These are phyloP conservation scores for Metarhizium brunneum DNA, from an alignment of 2,329 filamentous ascomycete species.

Conservation along the genomic window DNA sequence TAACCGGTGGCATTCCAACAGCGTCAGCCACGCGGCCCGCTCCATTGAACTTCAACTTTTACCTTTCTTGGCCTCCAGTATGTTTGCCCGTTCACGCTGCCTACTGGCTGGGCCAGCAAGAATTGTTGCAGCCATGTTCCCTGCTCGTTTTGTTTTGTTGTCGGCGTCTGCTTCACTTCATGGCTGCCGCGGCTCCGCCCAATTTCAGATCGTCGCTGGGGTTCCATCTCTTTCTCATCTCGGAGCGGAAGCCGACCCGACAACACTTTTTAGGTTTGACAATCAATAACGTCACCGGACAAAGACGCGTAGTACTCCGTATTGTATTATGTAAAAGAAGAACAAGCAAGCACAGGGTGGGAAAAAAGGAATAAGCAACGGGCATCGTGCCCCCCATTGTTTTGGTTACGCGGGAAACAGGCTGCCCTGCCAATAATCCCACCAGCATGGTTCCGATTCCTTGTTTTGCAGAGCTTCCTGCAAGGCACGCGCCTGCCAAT, in stretches of 20 bases:
- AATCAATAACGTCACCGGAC: neutral
- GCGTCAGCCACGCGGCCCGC: neutral
- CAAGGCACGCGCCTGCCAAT: neutral
- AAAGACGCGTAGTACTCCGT: too few species aligned
- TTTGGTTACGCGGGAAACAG: neutral
- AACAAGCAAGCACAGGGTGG: too few species aligned
- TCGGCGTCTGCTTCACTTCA: neutral
- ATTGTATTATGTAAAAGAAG: too few species aligned
- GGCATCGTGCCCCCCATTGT: neutral
- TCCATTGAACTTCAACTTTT: neutral
- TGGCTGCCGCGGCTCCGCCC: neutral
- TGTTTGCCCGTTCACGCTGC: neutral
- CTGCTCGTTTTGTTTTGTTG: neutral
- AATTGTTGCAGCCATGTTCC: neutral
- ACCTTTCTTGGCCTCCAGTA: neutral
- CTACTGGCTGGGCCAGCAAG: neutral
- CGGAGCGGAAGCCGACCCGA: neutral
- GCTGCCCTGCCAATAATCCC: neutral
- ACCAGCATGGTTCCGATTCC: neutral
- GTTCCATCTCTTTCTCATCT: neutral
- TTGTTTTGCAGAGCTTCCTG: neutral
- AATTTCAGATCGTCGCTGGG: neutral
- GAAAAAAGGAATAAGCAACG: neutral
- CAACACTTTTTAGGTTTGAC: neutral
- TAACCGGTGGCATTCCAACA: neutral